phyloP scores from a whole-genome alignment of 2,329 filamentous ascomycete species.

The Calonectria pteridis region DNA sequence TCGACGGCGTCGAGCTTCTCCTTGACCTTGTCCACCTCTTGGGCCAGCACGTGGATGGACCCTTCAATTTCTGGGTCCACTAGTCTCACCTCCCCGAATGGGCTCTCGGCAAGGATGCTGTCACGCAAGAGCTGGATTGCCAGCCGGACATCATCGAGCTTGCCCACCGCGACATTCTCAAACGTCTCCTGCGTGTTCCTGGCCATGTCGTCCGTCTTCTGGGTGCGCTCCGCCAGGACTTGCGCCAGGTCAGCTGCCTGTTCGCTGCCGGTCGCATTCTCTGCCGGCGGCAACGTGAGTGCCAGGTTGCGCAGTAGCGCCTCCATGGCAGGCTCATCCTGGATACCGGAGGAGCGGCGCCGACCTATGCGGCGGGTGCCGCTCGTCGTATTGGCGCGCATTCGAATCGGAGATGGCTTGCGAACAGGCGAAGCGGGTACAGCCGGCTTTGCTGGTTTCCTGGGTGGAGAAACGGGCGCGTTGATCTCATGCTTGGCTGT shows the following conservation, averaged over 20 bases:
- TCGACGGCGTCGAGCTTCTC: slow-evolving; percentile 55
- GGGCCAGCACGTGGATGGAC: slow-evolving; percentile 60
- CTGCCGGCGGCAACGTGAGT: slow-evolving; percentile 53
- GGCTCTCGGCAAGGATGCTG: slow-evolving; percentile 65
- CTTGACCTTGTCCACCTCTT: slow-evolving; percentile 58
- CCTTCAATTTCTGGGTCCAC: slow-evolving; percentile 66
- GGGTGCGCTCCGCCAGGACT: slow-evolving; percentile 53
- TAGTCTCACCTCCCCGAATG: slow-evolving; percentile 61
- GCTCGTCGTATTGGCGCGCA: slow-evolving; percentile 45
- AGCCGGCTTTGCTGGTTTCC: slow-evolving; percentile 37
- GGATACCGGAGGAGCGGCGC: slow-evolving; percentile 54
- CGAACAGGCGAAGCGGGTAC: slow-evolving; percentile 52
- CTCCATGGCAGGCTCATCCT: slow-evolving; percentile 57
- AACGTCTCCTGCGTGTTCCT: slow-evolving; percentile 62
- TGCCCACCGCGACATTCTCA: slow-evolving; percentile 56
- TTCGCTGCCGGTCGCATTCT: slow-evolving; percentile 40
- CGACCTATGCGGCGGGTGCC: slow-evolving; percentile 34
- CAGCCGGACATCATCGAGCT: slow-evolving; percentile 60
- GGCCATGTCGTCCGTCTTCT: slow-evolving; percentile 59
- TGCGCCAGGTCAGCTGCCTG: slow-evolving; percentile 51
- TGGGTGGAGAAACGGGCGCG: slow-evolving; percentile 34
- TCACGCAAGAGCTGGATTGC: slow-evolving; percentile 64
- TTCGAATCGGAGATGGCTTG: slow-evolving; percentile 51
- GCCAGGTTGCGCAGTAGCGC: slow-evolving; percentile 63
- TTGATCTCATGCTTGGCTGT: slow-evolving; percentile 60